Evolutionary conservation across 2,329 filamentous ascomycete genomes (phyloP).

Genomic region (Paecilomyces dactylethromorphus): DNA sequence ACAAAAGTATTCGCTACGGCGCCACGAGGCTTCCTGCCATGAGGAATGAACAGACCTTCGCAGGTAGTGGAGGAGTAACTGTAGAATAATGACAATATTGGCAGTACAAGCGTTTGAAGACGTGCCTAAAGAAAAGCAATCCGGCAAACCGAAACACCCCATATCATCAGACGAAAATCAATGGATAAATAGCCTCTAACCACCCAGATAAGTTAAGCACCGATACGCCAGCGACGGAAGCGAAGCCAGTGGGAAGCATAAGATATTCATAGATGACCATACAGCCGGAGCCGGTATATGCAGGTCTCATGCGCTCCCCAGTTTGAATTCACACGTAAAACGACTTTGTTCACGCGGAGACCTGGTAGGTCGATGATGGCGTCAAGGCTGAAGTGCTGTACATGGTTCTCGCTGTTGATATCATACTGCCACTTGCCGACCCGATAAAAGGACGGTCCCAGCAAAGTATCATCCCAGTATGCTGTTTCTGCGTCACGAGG

Average conservation of each 20-base stretch:
- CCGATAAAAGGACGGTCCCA: constrained; percentile 33
- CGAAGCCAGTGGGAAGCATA: background rate
- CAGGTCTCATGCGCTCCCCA: constrained; percentile 40
- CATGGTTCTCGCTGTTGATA: constrained; percentile 22
- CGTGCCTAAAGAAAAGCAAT: background rate
- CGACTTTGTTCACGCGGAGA: constrained; percentile 32
- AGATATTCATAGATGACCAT: constrained; percentile 26
- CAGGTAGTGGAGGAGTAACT: background rate
- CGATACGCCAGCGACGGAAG: background rate
- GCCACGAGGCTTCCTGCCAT: no score
- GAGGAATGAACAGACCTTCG: no score
- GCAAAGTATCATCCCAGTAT: constrained; percentile 28
- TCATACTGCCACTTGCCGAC: constrained; percentile 35
- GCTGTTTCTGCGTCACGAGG: constrained; percentile 20
- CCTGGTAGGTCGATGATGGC: constrained; percentile 29
- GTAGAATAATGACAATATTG: background rate
- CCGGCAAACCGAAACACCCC: background rate
- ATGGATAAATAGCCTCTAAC: background rate
- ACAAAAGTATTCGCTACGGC: background rate
- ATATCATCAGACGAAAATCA: background rate
- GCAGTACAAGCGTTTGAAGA: background rate
- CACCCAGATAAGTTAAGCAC: background rate
- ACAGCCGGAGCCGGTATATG: constrained; percentile 39
- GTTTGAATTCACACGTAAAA: constrained; percentile 36
- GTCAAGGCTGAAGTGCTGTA: constrained; percentile 34